phyloP scores from a whole-genome alignment of 2,329 filamentous ascomycete species.

The Talaromyces sp. region DNA sequence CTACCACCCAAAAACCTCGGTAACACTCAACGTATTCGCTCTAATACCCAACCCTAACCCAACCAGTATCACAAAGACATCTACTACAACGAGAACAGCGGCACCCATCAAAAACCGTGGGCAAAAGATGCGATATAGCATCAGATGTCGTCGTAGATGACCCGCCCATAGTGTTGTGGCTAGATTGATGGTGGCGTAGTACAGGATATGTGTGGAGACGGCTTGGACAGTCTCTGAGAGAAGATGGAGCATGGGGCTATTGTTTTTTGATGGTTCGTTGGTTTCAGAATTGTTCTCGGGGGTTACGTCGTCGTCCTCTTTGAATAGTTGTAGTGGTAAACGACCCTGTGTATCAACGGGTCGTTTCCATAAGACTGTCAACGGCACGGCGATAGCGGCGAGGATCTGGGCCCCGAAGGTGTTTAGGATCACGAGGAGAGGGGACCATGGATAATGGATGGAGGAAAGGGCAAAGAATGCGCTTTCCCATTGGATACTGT shows the following conservation, averaged over 20 bases:
- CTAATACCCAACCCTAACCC: slow-evolving; percentile 65
- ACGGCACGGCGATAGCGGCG: slow-evolving; percentile 70
- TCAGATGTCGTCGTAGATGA: slow-evolving; percentile 80
- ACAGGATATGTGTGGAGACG: slow-evolving; percentile 69
- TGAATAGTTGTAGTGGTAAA: slow-evolving; percentile 14
- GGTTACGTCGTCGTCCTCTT: slow-evolving; percentile 24
- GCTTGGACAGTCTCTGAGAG: slow-evolving; percentile 67
- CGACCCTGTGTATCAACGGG: slow-evolving; percentile 63
- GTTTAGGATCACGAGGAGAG: slow-evolving; percentile 75
- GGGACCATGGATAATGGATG: slow-evolving; percentile 84
- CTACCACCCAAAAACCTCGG: slow-evolving; percentile 80
- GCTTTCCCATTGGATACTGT: slow-evolving; percentile 90
- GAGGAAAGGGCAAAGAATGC: slow-evolving; percentile 84
- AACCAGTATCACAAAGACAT: slow-evolving; percentile 66
- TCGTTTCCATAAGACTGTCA: slow-evolving; percentile 84
- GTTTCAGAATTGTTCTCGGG: slow-evolving; percentile 1
- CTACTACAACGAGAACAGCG: slow-evolving; percentile 66
- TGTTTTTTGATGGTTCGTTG: background rate
- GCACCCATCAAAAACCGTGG: slow-evolving; percentile 85
- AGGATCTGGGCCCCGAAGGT: slow-evolving; percentile 86
- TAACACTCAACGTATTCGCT: slow-evolving; percentile 70
- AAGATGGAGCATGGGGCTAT: slow-evolving; percentile 35
- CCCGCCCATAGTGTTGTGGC: slow-evolving; percentile 89
- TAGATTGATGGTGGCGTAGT: slow-evolving; percentile 75
- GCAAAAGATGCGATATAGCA: slow-evolving; percentile 92